Conservation (phyloP, 2,329 filamentous ascomycete species). For the Dendryphion nanum region DNA sequence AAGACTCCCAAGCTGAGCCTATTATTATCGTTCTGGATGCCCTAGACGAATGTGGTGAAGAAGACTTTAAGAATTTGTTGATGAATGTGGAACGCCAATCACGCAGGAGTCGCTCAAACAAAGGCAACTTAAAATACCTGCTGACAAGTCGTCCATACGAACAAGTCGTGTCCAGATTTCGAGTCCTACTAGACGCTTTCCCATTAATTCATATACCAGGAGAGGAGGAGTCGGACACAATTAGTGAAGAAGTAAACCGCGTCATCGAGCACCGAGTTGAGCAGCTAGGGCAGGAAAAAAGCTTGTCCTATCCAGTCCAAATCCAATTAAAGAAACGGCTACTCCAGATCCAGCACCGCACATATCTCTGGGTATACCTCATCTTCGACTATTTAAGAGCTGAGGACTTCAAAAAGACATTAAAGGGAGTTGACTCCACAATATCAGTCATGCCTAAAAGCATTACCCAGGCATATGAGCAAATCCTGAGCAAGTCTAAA, state of each 20-base stretch:
- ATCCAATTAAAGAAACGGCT: slow-evolving; percentile 22
- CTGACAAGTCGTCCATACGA: slow-evolving; percentile 35
- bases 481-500: slow-evolving; percentile 33
- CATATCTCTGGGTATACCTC: slow-evolving; percentile 43
- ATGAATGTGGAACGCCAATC: too few species aligned
- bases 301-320: background rate
- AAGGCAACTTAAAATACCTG: too few species aligned
- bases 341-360: slow-evolving; percentile 30
- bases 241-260: slow-evolving; percentile 31
- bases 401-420: too few species aligned
- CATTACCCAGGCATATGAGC: slow-evolving; percentile 31
- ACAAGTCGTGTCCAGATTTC: slow-evolving; percentile 5
- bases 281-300: slow-evolving; percentile 1
- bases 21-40: slow-evolving; percentile 32
- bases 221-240: slow-evolving; percentile 24
- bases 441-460: slow-evolving; percentile 12
- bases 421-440: slow-evolving; percentile 1
- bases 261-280: slow-evolving; percentile 21
- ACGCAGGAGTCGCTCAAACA: too few species aligned
- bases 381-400: slow-evolving; percentile 23
- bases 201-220: slow-evolving; percentile 14
- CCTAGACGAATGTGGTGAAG: slow-evolving; percentile 30
- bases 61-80: too few species aligned
- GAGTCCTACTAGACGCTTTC: background rate
- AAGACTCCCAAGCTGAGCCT: slow-evolving; percentile 6